A percentile compares a stretch with the other conserved stretches of the same genome.
These are phyloP conservation scores for Colletotrichum sansevieriae DNA, from an alignment of 2,329 filamentous ascomycete genomes.

Conservation along the genomic window DNA sequence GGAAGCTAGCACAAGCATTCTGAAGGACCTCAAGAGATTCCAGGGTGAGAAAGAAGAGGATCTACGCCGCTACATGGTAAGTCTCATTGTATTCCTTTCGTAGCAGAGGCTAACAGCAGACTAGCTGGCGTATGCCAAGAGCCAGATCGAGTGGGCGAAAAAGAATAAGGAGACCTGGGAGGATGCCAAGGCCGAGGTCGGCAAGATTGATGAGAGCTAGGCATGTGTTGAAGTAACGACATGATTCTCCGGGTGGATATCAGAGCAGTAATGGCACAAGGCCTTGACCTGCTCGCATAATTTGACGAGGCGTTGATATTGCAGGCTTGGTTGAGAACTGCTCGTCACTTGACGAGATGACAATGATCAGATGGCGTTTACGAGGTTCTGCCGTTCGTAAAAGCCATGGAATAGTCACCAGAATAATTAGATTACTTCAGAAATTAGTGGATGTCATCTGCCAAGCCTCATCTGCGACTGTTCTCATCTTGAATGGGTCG, in stretches of 20 bases:
- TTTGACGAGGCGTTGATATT: conserved; percentile 36
- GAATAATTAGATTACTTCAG: conserved; percentile 29
- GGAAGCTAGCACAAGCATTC: conserved; percentile 88
- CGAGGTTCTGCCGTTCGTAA: conserved; percentile 38
- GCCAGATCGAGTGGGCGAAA: conserved; percentile 93
- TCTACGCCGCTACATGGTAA: conserved; percentile 93
- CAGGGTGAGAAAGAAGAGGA: conserved; percentile 97
- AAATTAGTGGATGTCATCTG: background rate
- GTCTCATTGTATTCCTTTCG: conserved; percentile 48
- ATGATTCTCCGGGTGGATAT: conserved; percentile 26
- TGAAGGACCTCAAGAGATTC: conserved; percentile 92
- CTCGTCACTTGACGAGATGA: conserved; percentile 33
- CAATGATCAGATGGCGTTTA: conserved; percentile 36
- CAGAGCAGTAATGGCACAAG: conserved; percentile 16
- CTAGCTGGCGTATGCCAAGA: conserved; percentile 91
- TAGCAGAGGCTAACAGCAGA: background rate
- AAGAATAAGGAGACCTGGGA: conserved; percentile 94
- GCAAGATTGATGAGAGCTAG: conserved; percentile 81
- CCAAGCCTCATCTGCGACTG: background rate
- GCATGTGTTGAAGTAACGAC: background rate
- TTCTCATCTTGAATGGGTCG: too few relatives aligned
- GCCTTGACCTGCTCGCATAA: conserved; percentile 30
- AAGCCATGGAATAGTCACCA: conserved; percentile 22
- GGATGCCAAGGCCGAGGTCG: conserved; percentile 87
- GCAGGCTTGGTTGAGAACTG: conserved; percentile 30